Base-by-base conservation (phyloP, 2,329 filamentous ascomycete species). In the Botrytis pseudocinerea region DNA sequence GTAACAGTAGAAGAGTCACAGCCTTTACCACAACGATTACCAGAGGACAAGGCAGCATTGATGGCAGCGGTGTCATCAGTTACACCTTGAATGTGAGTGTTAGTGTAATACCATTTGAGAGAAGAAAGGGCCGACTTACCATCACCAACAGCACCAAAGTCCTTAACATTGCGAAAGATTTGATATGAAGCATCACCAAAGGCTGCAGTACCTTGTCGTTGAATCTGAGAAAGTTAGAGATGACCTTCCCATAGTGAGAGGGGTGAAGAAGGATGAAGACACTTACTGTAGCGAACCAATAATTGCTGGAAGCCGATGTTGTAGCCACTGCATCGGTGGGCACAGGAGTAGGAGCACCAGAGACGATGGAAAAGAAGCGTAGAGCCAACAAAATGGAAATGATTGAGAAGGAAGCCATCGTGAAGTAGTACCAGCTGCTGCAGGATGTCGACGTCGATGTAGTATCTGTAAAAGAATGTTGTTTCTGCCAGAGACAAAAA, bases 1-100 rank as follows among this genome's bases (percentile, higher is more conserved):
- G 90, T 89, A n/a, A 88, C 88, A 4, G 95, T 98, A 46, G 88
- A 89, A 2, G 94, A 97, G 81, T 96, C 92, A 81, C 95, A 98
- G 75, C 90, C 89, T 76, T 88, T 81, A 57, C 93, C 94, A 80
- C 95, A 98, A 61, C 95, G 92, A 78, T 87, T 86, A 42, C 94
- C 93, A n/a, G 89, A 88, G 8, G 88, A 86, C 79, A 98, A 92
- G 76, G 94, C 94, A 59, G 84, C 82, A 84, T 97, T 98, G 87
- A 98, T 97, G 72, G 95, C 93, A 0, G 83, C 78, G 0, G 95
- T 97, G 80, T 98, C 95, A 81, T 98, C 95, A 40, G 91, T 92
- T 0, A 84, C 82, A 22, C 90, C 90, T 78, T 57, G 22, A 71
- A 28, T 28, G 14, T 64, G 97, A 94, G 80, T 97, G 61, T 72